Conservation (phyloP, 345 rosid species). For the Geranium rotundifolium region DNA sequence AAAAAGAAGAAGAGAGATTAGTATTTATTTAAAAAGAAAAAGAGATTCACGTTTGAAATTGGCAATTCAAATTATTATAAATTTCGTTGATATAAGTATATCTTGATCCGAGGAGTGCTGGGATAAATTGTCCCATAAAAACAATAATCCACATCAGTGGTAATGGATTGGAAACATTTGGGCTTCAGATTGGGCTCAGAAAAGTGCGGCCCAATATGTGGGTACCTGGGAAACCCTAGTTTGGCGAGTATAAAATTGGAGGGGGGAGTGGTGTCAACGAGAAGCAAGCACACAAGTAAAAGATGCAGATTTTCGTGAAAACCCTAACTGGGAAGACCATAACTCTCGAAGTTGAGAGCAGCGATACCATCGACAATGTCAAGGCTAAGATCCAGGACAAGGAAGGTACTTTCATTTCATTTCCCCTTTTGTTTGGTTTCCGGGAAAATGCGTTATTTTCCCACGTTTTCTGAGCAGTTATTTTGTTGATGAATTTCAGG, state of each 20-base stretch:
- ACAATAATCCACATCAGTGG: too few relatives aligned
- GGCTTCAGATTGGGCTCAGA: too few relatives aligned
- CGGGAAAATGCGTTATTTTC: neutral
- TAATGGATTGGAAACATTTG: too few relatives aligned
- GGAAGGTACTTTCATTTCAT: neutral
- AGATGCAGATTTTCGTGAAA: neutral
- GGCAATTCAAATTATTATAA: too few relatives aligned
- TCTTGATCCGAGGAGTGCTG: too few relatives aligned
- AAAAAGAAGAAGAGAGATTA: too few relatives aligned
- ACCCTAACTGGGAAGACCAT: neutral
- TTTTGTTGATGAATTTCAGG: conserved; percentile 20
- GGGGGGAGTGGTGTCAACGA: neutral
- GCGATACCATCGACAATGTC: neutral
- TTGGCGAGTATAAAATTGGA: neutral
- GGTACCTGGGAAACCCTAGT: neutral
- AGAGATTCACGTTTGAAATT: too few relatives aligned
- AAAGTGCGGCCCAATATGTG: too few relatives aligned
- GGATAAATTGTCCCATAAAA: too few relatives aligned
- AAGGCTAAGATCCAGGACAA: neutral
- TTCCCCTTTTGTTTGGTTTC: neutral
- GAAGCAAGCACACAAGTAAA: too few relatives aligned
- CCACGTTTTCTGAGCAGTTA: neutral
- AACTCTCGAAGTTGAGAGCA: neutral
- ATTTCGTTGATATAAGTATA: too few relatives aligned
- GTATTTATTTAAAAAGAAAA: too few relatives aligned